Conservation (phyloP, 345 rosid genomes). For the Sonneratia alba region DNA sequence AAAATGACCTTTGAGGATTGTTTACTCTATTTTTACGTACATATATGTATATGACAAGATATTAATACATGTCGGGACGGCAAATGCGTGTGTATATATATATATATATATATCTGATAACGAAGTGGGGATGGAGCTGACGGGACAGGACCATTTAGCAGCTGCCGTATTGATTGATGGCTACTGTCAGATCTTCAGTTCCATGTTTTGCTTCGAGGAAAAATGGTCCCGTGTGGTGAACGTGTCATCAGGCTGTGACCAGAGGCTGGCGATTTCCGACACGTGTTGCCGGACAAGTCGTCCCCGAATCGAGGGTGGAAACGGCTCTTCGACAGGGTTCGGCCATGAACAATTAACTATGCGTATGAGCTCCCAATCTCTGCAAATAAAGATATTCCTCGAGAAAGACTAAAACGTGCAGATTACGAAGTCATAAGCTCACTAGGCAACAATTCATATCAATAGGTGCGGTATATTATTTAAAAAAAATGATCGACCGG, state of each 20-base stretch:
- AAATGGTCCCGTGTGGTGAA: constrained; percentile 7
- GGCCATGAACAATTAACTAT: too few relatives aligned
- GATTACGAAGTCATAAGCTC: not conserved
- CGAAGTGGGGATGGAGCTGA: not conserved
- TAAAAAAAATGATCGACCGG: not conserved
- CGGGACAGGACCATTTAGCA: not conserved
- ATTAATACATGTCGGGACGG: not conserved
- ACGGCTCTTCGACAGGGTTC: too few relatives aligned
- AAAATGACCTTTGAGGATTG: not conserved
- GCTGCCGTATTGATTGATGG: not conserved
- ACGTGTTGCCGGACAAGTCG: not conserved
- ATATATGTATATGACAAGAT: not conserved
- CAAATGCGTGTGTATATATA: not conserved
- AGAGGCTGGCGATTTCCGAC: constrained; percentile 2
- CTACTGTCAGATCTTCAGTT: constrained; percentile 11
- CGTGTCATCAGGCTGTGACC: constrained; percentile 17
- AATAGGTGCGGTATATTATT: not conserved
- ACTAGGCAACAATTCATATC: not conserved
- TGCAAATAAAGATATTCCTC: not conserved
- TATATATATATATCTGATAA: too few relatives aligned
- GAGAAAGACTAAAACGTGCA: not conserved
- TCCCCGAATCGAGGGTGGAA: too few relatives aligned
- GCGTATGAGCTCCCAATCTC: too few relatives aligned
- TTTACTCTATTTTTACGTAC: not conserved
- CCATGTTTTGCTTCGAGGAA: not conserved